Base-by-base conservation (phyloP, 2,329 filamentous ascomycete species). In the Trichophaea hybrida region DNA sequence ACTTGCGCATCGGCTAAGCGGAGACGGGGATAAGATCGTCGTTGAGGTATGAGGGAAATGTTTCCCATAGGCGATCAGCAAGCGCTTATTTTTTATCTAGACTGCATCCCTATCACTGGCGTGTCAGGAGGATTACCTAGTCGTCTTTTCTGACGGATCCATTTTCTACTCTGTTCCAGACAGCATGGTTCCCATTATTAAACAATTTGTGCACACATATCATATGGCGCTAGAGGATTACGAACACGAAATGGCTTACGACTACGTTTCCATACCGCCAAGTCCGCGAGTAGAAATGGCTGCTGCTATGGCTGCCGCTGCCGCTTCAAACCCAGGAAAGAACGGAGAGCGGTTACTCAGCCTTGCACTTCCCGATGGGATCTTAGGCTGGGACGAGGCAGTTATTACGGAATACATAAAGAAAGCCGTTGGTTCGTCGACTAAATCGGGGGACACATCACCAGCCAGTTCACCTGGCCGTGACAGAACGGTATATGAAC, bases 161-260 rank as follows among this genome's bases (percentile, higher is more conserved):
- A 37, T 57, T 6, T 57, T 57, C 34, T 57, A 57, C 38, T 49
- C 40, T 17, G 55, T 57, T 12, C 55, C 55, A 7, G 55, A 57
- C 24, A 12, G n/a, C 5, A 12, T 57, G 44, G 31, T 57, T 4
- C 43, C 40, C 4, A 33, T 50, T 12, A 32, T 57, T 6, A n/a
- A 57, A 37, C 17, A 33, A n/a, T 48, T 57, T 24, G 44, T 57
- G 12, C 5, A 1, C 12, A 49, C 24, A n/a, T 57, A 50, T n/a
- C 55, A 57, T 34, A 10, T 51, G 12, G 55, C 55, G 6, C 44
- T 57, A 15, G 15, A 10, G 12, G 13, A 34, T 1, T 50, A 57
- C 38, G 44, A 48, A 5, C 24, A 40, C 4, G n/a, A 17, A n/a
- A 13, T 55, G 10, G 53, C 34, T 1, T 24, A 8, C 13, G 32